These are phyloP conservation scores for Aegilops longissima DNA, from an alignment of 176 grass and related monocot species.

Conservation along the genomic window DNA sequence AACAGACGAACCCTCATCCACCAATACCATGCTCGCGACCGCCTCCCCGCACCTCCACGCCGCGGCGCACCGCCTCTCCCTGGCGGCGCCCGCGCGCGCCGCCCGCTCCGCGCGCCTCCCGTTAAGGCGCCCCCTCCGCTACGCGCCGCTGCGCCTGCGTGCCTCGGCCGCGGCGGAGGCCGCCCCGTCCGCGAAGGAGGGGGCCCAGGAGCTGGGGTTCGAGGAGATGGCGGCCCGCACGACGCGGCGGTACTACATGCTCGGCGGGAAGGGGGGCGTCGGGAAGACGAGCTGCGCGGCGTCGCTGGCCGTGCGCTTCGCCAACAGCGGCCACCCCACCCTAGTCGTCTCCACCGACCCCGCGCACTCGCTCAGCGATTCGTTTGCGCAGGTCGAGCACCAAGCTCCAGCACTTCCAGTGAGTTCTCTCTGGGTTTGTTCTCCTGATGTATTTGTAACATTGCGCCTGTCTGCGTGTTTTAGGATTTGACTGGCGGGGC, in stretches of 20 bases:
- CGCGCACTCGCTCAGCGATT: slow-evolving; percentile 89
- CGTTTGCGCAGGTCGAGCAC: slow-evolving; percentile 57
- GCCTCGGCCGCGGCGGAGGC: slow-evolving; percentile 24
- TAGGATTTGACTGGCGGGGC: slow-evolving; percentile 89
- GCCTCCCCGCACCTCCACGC: slow-evolving; percentile 29
- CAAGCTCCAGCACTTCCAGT: background rate
- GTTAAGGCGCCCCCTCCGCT: background rate
- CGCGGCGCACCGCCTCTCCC: slow-evolving; percentile 26
- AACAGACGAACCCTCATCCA: background rate
- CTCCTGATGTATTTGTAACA: background rate
- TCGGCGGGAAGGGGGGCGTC: slow-evolving; percentile 86
- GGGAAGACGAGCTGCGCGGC: slow-evolving; percentile 92
- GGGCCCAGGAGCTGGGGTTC: slow-evolving; percentile 49
- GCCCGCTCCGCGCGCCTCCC: background rate
- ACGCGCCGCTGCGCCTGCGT: slow-evolving; percentile 26
- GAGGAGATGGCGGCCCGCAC: slow-evolving; percentile 68
- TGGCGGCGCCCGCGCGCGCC: background rate
- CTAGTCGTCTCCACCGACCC: slow-evolving; percentile 89
- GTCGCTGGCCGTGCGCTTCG: slow-evolving; percentile 85
- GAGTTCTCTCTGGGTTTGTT: background rate
- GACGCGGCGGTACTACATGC: slow-evolving; percentile 74
- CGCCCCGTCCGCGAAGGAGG: slow-evolving; percentile 40
- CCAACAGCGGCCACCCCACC: slow-evolving; percentile 84
- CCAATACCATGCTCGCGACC: slow-evolving; percentile 32
- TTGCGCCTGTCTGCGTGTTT: background rate